Base-by-base conservation (phyloP, 768 basidiomycete genomes). In the Cystobasidium tubakii region DNA sequence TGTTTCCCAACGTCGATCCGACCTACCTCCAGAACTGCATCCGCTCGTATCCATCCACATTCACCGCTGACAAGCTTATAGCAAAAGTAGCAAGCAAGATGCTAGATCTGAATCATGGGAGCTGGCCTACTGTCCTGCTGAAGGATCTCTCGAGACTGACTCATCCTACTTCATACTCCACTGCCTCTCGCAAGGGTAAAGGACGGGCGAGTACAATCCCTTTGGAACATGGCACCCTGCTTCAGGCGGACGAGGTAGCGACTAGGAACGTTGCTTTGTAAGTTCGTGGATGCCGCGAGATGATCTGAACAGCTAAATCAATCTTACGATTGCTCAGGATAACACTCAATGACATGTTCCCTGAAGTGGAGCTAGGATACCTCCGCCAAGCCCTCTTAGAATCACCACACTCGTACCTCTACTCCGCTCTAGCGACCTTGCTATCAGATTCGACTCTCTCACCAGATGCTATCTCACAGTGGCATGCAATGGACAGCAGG, bases 101-200 rank as follows among this genome's bases (percentile, higher is more conserved):
- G 42, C 66, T 69, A 3, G 66, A 69, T 34, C 3, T 53, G 44
- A 69, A 69, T 53, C 46, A 69, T 69, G 66, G 66, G 6, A 7
- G 55, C 9, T 69, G 66, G 66, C 66, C 66, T 3, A 55, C 66
- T 69, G 66, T 69, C n/a, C 36, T 69, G 44, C n/a, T 69, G 21
- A 46, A 19, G 13, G 44, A 46, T 17, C 4, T 33, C 6, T 9
- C 33, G 33, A 66, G 64, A 43, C 64, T 33, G 34, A 33, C 57
- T 55, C 54, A 25, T 12, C 62, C 62, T 25, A 64, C 27, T 27
- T n/a, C n/a, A n/a, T 7, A 36, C 62, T 7, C n/a, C 12, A 6
- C 27, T 33, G 42, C 42, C 27, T 17, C 46, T n/a, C 46, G 57
- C 29, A 66, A 66, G 34, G 64, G 64, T 33, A 66, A 43, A 42